A percentile compares a stretch with the other conserved stretches of the same genome.
Evolutionary conservation across 225 moss, liverwort and hornwort genomes (phyloP).

Genomic region (Pleurozium schreberi): DNA sequence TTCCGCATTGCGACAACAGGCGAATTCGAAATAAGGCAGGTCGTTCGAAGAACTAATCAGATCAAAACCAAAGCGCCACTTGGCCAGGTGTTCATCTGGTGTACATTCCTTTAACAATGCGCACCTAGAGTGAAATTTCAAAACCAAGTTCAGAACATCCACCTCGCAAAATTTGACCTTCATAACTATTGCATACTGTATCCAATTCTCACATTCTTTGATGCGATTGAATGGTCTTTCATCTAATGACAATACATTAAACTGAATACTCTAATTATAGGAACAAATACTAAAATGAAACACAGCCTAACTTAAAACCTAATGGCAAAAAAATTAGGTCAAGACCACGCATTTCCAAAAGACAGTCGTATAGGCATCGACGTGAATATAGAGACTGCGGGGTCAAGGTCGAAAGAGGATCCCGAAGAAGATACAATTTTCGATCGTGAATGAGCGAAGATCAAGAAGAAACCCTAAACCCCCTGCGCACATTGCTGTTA

Average conservation of each 20-base stretch:
- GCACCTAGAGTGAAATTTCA: not conserved
- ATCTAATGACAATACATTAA: not conserved
- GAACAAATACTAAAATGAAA: too few species aligned
- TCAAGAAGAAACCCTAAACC: not conserved
- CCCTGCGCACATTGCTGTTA: not conserved
- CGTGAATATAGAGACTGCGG: not conserved
- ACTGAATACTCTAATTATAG: too few species aligned
- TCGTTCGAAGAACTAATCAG: not conserved
- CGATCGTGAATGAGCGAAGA: too few species aligned
- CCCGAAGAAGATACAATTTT: not conserved
- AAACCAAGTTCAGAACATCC: not conserved
- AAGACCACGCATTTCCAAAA: not conserved
- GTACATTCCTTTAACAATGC: not conserved
- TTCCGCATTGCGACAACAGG: conserved; percentile 16
- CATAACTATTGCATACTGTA: not conserved
- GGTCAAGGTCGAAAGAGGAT: not conserved
- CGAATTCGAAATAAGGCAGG: not conserved
- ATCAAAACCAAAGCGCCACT: not conserved
- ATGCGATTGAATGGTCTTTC: not conserved
- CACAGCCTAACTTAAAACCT: not conserved
- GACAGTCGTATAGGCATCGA: not conserved
- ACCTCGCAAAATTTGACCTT: not conserved
- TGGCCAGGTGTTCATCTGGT: not conserved
- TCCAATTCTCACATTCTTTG: not conserved
- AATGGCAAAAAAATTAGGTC: not conserved